Evolutionary conservation across 2,329 filamentous ascomycete genomes (phyloP), one percentile per base, ranked within the genome.

Genomic region (Cadophora sp.): DNA sequence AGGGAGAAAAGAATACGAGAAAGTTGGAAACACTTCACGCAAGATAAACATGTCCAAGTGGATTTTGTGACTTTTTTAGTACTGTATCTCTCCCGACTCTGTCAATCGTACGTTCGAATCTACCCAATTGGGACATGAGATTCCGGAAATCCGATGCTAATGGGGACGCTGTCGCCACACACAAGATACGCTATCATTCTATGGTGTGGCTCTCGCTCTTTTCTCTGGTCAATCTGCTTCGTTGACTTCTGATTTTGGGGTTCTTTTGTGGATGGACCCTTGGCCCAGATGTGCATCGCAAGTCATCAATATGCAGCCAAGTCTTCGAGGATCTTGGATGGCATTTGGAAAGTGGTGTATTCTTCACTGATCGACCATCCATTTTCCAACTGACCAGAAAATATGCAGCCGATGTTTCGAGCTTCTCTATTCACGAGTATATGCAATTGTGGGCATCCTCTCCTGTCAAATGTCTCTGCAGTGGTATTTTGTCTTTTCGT

Each of bases 291-390:
- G 53, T 58, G 53, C 29, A 37, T 11, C 37, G 55, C 55, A 59
- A 59, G 55, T 59, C 56, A 40, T 59, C 56, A 11, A 58, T 58
- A 59, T 37, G 31, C 56, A 59, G 34, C 31, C 56, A 58, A 58
- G 31, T 31, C 56, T 40, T 59, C 56, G n/a, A 58, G 55, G 29
- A 37, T 37, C 55, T 40, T 56, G 55, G n/a, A 58, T 58, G 55
- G 55, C n/a, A 58, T 58, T 59, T 59, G 7, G 31, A 59, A 59
- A 59, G 56, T 37, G 56, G 34, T 59, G 34, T 43, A 16, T 26
- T 27, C 26, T 26, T 43, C 43, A 59, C 56, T 40, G 34, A 59
- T 59, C 56, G 34, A 40, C 34, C 34, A 37, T 19, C 14, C 22
- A 26, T 26, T 26, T 11, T n/a, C 16, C 14, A 55, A 40, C 2